Evolutionary conservation across 331 rosid genomes (phyloP).

Genomic region (Spiraea crenata): DNA sequence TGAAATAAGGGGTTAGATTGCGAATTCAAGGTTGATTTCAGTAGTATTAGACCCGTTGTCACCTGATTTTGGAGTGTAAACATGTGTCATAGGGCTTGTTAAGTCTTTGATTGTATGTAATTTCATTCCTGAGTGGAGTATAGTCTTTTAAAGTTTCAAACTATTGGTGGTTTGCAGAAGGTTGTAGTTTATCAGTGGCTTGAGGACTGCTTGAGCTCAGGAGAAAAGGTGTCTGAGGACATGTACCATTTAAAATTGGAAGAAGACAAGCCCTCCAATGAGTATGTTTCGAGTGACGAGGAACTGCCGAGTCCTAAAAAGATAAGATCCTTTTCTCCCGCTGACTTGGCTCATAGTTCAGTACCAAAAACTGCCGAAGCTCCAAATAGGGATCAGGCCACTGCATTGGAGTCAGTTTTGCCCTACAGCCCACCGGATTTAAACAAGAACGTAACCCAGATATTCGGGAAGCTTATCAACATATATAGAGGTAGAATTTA

Average conservation of each 20-base stretch:
- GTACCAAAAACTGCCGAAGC: constrained; percentile 27
- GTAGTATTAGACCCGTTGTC: too few relatives aligned
- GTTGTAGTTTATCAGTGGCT: constrained; percentile 73
- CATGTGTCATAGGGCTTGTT: neutral
- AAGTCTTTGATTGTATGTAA: neutral
- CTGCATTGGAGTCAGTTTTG: constrained; percentile 43
- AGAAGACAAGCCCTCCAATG: constrained; percentile 30
- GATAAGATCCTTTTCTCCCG: constrained; percentile 12
- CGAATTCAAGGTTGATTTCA: too few relatives aligned
- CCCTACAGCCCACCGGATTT: constrained; percentile 76
- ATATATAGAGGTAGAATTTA: constrained; percentile 75
- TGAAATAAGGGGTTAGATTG: too few relatives aligned
- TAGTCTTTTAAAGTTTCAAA: neutral
- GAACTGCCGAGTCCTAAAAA: constrained; percentile 26
- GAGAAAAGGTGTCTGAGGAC: constrained; percentile 65
- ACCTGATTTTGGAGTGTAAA: too few relatives aligned
- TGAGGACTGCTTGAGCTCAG: constrained; percentile 83
- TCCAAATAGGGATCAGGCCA: constrained; percentile 32
- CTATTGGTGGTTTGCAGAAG: constrained; percentile 39
- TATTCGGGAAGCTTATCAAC: constrained; percentile 84
- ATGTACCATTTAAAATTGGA: constrained; percentile 49
- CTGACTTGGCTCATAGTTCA: constrained; percentile 10
- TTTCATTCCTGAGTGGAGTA: neutral
- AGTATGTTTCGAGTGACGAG: constrained; percentile 22
- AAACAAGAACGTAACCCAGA: constrained; percentile 71